phyloP scores from a whole-genome alignment of 345 rosid species.

The Gossypium sturtianum region DNA sequence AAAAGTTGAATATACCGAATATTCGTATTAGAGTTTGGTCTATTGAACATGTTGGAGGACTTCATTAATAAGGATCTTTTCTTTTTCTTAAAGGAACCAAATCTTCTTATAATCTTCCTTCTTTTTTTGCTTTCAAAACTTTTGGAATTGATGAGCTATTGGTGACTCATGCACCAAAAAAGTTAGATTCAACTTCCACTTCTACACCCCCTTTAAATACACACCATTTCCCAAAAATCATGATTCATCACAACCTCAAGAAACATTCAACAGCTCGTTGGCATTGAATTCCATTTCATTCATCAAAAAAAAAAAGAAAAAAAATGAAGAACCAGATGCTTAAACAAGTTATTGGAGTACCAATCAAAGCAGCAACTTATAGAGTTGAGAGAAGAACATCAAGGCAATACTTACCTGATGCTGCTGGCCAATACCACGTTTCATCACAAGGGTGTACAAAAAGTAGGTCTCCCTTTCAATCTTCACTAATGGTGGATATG shows the following conservation, averaged over 20 bases:
- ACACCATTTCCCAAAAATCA: not conserved
- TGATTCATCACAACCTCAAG: not conserved
- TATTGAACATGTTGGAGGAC: too few relatives aligned
- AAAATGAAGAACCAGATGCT: conserved; percentile 25
- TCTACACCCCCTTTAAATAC: conserved; percentile 3
- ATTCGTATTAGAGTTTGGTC: too few relatives aligned
- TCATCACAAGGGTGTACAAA: conserved; percentile 24
- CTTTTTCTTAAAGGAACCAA: conserved; percentile 13
- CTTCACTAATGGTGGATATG: conserved; percentile 18
- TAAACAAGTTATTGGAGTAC: conserved; percentile 21
- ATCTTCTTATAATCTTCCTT: not conserved
- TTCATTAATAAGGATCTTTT: not conserved
- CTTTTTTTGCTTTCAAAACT: not conserved
- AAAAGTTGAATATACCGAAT: too few relatives aligned
- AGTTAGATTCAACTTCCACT: conserved; percentile 15
- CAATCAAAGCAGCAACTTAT: conserved; percentile 19
- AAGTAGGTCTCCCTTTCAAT: not conserved
- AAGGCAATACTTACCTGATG: conserved; percentile 22
- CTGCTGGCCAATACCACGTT: conserved; percentile 24
- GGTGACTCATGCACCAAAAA: conserved; percentile 30
- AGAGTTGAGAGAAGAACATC: conserved; percentile 27
- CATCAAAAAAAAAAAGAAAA: not conserved
- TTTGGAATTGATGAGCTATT: conserved; percentile 12
- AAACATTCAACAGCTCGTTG: not conserved
- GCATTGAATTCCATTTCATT: not conserved